These are phyloP conservation scores for Pseudogymnoascus sp. DNA, from an alignment of 2,329 filamentous ascomycete species.

Conservation along the genomic window DNA sequence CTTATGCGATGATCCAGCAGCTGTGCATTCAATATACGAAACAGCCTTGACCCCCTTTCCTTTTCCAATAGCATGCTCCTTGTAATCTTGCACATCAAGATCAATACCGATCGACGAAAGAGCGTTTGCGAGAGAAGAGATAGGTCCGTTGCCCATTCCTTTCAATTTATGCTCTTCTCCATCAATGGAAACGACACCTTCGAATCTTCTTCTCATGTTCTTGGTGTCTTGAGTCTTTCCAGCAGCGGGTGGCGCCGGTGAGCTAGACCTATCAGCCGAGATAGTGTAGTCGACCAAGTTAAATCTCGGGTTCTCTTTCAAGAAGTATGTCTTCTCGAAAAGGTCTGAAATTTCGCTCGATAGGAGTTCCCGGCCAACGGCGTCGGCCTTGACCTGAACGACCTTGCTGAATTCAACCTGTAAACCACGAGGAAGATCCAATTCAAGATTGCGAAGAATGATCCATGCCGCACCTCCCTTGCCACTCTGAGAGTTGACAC, in stretches of 20 bases:
- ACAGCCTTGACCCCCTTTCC: slow-evolving; percentile 85
- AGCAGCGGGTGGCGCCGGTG: slow-evolving; percentile 58
- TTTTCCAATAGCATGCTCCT: slow-evolving; percentile 84
- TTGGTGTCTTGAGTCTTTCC: slow-evolving; percentile 70
- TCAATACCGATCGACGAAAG: slow-evolving; percentile 72
- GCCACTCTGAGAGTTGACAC: slow-evolving; percentile 92
- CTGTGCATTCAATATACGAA: slow-evolving; percentile 84
- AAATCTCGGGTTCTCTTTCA: slow-evolving; percentile 77
- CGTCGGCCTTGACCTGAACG: slow-evolving; percentile 75
- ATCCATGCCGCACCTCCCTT: slow-evolving; percentile 95
- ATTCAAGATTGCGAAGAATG: slow-evolving; percentile 77
- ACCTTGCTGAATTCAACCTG: slow-evolving; percentile 86
- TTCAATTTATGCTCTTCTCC: slow-evolving; percentile 68
- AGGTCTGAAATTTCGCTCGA: slow-evolving; percentile 75
- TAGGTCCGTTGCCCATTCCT: slow-evolving; percentile 80
- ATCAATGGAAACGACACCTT: slow-evolving; percentile 76
- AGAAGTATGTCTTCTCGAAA: slow-evolving; percentile 84
- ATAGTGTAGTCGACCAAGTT: slow-evolving; percentile 87
- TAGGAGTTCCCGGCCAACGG: slow-evolving; percentile 73
- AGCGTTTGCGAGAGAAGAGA: slow-evolving; percentile 80
- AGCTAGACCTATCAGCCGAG: slow-evolving; percentile 69
- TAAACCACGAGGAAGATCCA: slow-evolving; percentile 86
- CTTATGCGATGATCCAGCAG: slow-evolving; percentile 56
- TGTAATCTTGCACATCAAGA: slow-evolving; percentile 88
- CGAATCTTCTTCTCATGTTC: slow-evolving; percentile 73